Evolutionary conservation across 306 rosid genomes (phyloP), one percentile per base, ranked within the genome.

Genomic region (Canavalia ensiformis): DNA sequence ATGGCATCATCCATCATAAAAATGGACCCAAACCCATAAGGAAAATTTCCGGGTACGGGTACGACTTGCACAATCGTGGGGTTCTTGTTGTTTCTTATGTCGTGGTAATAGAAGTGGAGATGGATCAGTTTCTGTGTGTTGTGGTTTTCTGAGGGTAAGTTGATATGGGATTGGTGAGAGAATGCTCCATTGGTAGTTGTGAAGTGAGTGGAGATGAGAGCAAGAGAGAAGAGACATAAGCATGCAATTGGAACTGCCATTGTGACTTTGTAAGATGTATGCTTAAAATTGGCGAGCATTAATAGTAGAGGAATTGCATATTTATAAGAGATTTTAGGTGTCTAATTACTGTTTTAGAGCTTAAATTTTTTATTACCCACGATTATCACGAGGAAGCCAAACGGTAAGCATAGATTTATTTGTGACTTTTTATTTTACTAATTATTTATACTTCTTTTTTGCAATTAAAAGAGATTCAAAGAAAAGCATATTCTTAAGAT

Each of bases 31-130:
- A 83, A 83, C 2, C 83, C 79, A 7, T 83, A 71, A 0, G 83
- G 79, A 0, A 64, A 64, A 29, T 72, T 55, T 13, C 34, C 25
- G 0, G 83, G 86, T 1, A 75, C 1, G 55, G 44, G 47, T 0
- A 77, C 13, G 4, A 83, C 77, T 64, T 83, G 83, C 37, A 77
- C 70, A 0, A 83, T 51, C 0, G 87, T 54, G 5, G 87, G 83
- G 65, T 72, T 46, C 0, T 78, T 37, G 50, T n/a, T 8, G 11
- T 4, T 47, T 55, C 76, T 6, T 0, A 83, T 65, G 65, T 83
- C 87, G 10, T 83, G 87, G 72, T 83, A 72, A 60, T 71, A 83
- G 76, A 83, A 78, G 25, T 78, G 87, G 6, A 83, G 42, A 0
- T 29, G 37, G 63, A 76, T 65, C 2, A 64, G 2, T 30, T 65